Conservation (phyloP, 768 basidiomycete genomes). For the Pisolithus marmoratus region DNA sequence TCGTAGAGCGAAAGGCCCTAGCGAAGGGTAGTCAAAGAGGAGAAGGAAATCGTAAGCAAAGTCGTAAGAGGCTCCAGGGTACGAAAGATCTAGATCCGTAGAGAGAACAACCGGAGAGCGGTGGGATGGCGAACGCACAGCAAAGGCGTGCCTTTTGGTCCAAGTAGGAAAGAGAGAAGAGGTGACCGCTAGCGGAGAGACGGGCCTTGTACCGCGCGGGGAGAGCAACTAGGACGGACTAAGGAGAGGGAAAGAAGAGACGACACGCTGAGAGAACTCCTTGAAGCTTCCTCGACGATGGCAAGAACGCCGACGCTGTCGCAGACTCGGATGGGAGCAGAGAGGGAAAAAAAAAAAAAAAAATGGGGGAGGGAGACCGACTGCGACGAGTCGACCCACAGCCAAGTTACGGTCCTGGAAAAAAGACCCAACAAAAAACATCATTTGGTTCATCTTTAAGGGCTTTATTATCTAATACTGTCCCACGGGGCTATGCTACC, state of each 20-base stretch:
- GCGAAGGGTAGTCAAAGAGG: conserved; percentile 34
- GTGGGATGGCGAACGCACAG: conserved; percentile 77
- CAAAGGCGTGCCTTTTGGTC: conserved; percentile 91
- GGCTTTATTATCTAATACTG: conserved; percentile 20
- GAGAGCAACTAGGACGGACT: conserved; percentile 5
- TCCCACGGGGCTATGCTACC: conserved; percentile 16
- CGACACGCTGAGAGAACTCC: conserved; percentile 19
- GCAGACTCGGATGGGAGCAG: conserved; percentile 30
- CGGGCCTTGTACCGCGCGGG: conserved; percentile 13
- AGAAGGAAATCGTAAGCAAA: conserved; percentile 53
- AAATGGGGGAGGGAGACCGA: conserved; percentile 36
- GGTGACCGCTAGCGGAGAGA: conserved; percentile 9
- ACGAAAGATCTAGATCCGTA: conserved; percentile 25
- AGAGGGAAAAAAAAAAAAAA: too few species aligned
- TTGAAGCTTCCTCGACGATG: conserved; percentile 27
- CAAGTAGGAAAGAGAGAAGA: conserved; percentile 24
- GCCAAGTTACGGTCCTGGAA: conserved; percentile 28
- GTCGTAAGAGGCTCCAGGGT: conserved; percentile 51
- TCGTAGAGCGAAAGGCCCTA: conserved; percentile 36
- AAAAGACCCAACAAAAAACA: not conserved
- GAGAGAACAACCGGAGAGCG: conserved; percentile 23
- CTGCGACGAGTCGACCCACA: conserved; percentile 41
- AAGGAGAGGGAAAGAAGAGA: not conserved
- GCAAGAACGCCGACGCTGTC: conserved; percentile 41
- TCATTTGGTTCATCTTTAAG: conserved; percentile 19